These are phyloP conservation scores for Sporothrix dimorphospora DNA, from an alignment of 2,329 filamentous ascomycete species.

Conservation along the genomic window DNA sequence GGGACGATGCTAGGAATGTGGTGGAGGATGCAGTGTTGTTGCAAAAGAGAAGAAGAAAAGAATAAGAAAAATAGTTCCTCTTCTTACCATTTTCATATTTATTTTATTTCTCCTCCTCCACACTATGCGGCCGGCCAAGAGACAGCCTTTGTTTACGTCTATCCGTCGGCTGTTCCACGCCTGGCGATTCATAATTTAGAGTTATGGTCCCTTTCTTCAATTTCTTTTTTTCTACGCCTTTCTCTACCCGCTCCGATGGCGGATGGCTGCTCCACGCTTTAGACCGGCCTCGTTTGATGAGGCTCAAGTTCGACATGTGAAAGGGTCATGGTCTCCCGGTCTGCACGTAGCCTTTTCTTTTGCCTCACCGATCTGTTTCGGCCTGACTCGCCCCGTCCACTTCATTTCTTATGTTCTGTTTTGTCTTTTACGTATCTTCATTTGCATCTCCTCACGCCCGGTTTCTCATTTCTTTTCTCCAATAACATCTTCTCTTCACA, in stretches of 20 bases:
- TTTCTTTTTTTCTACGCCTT: neutral
- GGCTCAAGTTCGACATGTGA: neutral
- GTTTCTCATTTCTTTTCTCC: neutral
- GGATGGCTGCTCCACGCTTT: neutral
- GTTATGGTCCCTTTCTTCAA: neutral
- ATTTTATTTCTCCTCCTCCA: neutral
- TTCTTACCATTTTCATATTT: too few relatives aligned
- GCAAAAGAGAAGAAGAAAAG: neutral
- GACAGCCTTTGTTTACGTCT: conserved; percentile 18
- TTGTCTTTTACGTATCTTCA: neutral
- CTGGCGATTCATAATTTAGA: conserved; percentile 18
- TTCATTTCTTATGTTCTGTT: neutral
- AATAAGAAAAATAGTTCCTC: too few relatives aligned
- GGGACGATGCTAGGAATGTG: conserved; percentile 7
- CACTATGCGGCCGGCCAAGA: conserved; percentile 15
- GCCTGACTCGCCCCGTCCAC: neutral
- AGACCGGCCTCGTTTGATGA: neutral
- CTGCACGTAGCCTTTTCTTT: conserved; percentile 18
- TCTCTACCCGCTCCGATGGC: conserved; percentile 8
- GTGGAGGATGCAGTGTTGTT: neutral
- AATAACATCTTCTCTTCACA: neutral
- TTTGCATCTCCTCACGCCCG: neutral
- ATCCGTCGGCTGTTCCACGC: conserved; percentile 7
- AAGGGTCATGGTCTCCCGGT: neutral
- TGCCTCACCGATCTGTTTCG: neutral